A percentile compares a stretch with the other conserved stretches of the same genome.
Evolutionary conservation across 2,329 filamentous ascomycete genomes (phyloP).

Genomic region (Akanthomyces uredinophilus): DNA sequence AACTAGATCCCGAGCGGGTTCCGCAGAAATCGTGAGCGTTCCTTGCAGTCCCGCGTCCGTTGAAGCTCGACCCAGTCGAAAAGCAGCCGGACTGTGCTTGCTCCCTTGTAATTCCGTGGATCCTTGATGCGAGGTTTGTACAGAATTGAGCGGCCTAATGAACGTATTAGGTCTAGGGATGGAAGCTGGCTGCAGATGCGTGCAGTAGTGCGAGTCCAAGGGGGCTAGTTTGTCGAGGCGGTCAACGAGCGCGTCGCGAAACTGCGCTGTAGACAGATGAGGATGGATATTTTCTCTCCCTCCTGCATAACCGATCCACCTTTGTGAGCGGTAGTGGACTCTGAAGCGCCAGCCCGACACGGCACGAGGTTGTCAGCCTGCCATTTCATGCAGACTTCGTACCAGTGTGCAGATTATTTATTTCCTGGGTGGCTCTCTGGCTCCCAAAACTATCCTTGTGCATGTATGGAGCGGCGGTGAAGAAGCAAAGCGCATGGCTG

Average conservation of each 20-base stretch:
- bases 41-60: slow-evolving; percentile 9
- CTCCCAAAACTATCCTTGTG: neutral
- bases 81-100: neutral
- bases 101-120: slow-evolving; percentile 2
- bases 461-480: slow-evolving; percentile 11
- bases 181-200: slow-evolving; percentile 5
- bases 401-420: neutral
- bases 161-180: neutral
- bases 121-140: neutral
- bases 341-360: neutral
- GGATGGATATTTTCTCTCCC: neutral
- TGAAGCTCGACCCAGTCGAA: neutral
- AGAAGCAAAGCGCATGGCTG: slow-evolving; percentile 8
- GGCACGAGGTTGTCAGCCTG: neutral
- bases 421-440: neutral
- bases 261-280: neutral
- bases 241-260: slow-evolving; percentile 10
- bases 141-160: neutral
- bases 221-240: neutral
- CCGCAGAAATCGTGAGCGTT: slow-evolving; percentile 11
- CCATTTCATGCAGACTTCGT: neutral
- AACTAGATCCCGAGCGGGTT: neutral
- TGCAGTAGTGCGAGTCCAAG: slow-evolving; percentile 4
- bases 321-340: slow-evolving; percentile 1
- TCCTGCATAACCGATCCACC: neutral